Evolutionary conservation across 2,329 filamentous ascomycete genomes (phyloP).

Genomic region (Pezicula neosporulosa): DNA sequence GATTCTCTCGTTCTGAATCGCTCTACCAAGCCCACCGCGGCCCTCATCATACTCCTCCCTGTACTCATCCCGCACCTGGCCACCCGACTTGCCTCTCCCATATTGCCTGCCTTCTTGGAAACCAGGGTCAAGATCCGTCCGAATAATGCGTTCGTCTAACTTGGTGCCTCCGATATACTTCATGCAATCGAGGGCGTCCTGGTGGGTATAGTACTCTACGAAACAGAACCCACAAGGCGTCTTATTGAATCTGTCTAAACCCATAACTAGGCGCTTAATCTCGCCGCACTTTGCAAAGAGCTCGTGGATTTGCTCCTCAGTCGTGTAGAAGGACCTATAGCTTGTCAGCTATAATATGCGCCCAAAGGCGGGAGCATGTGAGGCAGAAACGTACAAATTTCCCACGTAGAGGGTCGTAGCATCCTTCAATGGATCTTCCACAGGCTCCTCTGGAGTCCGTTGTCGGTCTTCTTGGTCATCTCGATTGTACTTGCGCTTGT

Average conservation of each 20-base stretch:
- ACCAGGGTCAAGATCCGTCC: constrained; percentile 91
- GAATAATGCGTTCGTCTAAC: constrained; percentile 93
- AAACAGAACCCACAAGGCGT: constrained; percentile 99
- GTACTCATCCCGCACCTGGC: constrained; percentile 97
- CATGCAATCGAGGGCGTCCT: constrained; percentile 95
- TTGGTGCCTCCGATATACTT: constrained; percentile 99
- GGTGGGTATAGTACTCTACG: constrained; percentile 97
- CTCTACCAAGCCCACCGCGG: constrained; percentile 82
- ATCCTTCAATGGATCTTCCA: constrained; percentile 75
- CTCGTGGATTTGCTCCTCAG: constrained; percentile 98
- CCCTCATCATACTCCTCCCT: constrained; percentile 96
- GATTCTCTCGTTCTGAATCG: constrained; percentile 61
- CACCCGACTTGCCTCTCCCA: constrained; percentile 90
- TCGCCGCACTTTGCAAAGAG: constrained; percentile 95
- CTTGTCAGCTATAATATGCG: background rate
- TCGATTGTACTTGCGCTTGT: constrained; percentile 48
- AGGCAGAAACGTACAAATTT: constrained; percentile 65
- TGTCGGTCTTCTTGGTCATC: constrained; percentile 51
- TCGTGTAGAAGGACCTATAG: constrained; percentile 88
- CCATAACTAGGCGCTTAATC: constrained; percentile 98
- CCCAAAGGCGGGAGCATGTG: background rate
- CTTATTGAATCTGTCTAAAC: constrained; percentile 93
- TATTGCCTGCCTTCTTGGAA: constrained; percentile 97
- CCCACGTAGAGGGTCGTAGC: constrained; percentile 97
- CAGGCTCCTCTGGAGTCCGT: constrained; percentile 47